Percentiles rank a stretch among this genome's conserved stretches.
phyloP scores from a whole-genome alignment of 768 basidiomycete genomes.

The Rhodotorula sphaerocarpa region DNA sequence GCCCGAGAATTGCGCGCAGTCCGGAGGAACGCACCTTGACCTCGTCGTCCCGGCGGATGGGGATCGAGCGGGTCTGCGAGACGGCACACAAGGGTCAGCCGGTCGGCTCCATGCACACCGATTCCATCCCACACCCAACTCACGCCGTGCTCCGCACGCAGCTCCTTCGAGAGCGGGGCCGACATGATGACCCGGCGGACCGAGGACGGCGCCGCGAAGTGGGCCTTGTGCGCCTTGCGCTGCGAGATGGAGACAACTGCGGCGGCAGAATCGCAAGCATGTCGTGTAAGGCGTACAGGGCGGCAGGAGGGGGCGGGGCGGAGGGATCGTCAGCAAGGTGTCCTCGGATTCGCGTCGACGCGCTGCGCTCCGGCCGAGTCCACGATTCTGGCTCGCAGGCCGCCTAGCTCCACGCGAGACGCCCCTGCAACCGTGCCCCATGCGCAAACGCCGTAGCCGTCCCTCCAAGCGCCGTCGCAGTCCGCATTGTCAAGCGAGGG shows the following conservation, averaged over 20 bases:
- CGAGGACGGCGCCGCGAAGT: slow-evolving; percentile 91
- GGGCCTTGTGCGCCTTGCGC: slow-evolving; percentile 96
- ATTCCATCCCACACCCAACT: slow-evolving; percentile 49
- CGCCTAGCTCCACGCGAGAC: not conserved
- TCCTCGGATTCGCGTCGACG: not conserved
- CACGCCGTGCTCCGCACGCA: slow-evolving; percentile 72
- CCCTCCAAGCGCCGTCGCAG: not conserved
- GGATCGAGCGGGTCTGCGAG: slow-evolving; percentile 63
- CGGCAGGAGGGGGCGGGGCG: not conserved
- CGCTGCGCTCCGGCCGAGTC: not conserved
- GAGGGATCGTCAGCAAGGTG: not conserved
- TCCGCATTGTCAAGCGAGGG: too few species aligned
- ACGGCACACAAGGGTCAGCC: slow-evolving; percentile 45
- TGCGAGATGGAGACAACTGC: slow-evolving; percentile 82
- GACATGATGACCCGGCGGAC: slow-evolving; percentile 97
- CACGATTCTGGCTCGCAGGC: too few species aligned
- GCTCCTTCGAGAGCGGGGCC: slow-evolving; percentile 87
- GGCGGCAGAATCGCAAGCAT: not conserved
- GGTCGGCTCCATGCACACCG: not conserved
- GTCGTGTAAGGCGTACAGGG: not conserved
- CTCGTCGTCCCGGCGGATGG: slow-evolving; percentile 96
- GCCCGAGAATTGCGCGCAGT: too few species aligned
- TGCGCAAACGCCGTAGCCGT: not conserved
- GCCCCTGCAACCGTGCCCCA: not conserved
- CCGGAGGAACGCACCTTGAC: slow-evolving; percentile 46